Conservation (phyloP, 2,329 filamentous ascomycete genomes). For the Pseudocercospora macadamiae region DNA sequence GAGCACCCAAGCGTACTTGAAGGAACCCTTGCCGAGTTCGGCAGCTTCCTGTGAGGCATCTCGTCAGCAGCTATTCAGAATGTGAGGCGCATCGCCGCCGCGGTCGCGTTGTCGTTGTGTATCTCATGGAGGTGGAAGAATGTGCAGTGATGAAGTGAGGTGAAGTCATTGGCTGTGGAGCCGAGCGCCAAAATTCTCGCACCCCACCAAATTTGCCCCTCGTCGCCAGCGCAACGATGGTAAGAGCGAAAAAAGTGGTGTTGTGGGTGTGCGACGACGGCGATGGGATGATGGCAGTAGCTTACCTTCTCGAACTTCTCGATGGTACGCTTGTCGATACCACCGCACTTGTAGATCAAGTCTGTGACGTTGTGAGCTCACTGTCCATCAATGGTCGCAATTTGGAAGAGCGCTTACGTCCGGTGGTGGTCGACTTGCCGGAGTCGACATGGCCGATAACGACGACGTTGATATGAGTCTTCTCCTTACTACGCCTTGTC, state of each 20-base stretch:
- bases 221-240: slow-evolving; percentile 23
- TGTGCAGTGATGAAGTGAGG: slow-evolving; percentile 8
- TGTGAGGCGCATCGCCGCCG: neutral
- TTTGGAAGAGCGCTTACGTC: slow-evolving; percentile 62
- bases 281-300: slow-evolving; percentile 12
- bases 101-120: neutral
- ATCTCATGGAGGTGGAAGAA: slow-evolving; percentile 11
- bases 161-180: slow-evolving; percentile 24
- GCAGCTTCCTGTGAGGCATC: slow-evolving; percentile 77
- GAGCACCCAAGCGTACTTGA: slow-evolving; percentile 99
- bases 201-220: slow-evolving; percentile 30
- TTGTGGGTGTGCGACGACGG: slow-evolving; percentile 11
- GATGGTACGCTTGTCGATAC: slow-evolving; percentile 99
- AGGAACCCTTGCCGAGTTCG: slow-evolving; percentile 99
- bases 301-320: slow-evolving; percentile 99
- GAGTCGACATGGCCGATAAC: slow-evolving; percentile 99
- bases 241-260: slow-evolving; percentile 16
- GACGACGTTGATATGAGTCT: slow-evolving; percentile 93
- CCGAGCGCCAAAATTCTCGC: slow-evolving; percentile 28
- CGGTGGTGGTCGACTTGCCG: slow-evolving; percentile 96
- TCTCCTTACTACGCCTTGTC: slow-evolving; percentile 75
- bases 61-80: slow-evolving; percentile 38
- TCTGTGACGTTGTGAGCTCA: slow-evolving; percentile 65
- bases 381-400: slow-evolving; percentile 33
- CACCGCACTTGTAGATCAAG: slow-evolving; percentile 99